Base-by-base conservation (phyloP, 306 rosid genomes). In the Cucurbita moschata region DNA sequence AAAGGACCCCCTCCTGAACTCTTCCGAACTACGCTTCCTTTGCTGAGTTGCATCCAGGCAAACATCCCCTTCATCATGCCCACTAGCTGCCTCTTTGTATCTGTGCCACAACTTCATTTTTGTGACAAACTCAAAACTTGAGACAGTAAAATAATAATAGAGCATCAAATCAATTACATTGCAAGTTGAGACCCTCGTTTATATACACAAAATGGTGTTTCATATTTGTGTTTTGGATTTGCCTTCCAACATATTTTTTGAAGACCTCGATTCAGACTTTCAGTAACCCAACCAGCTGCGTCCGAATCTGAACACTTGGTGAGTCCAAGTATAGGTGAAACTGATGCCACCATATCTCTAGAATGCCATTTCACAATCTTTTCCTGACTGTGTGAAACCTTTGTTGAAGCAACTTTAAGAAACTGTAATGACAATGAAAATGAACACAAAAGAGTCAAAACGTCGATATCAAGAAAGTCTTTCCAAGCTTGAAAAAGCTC, bases 21-120 rank as follows among this genome's bases (percentile, higher is more conserved):
- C 96, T 69, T 81, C 86, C 5, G 96, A 83, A 23, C 97, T 86
- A 77, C 81, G 79, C 85, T 77, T 94, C 76, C 69, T 75, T 78
- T 79, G 87, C 13, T 91, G 82, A 77, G 97, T 87, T 72, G 84
- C 92, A 42, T 88, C 89, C 85, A 94, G 86, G 83, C 99, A 94
- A 72, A 80, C 71, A 23, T 75, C 84, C 47, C 94, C 92, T 77
- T 72, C 81, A 77, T 85, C 86, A 6, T 77, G 79, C 73, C 77
- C 76, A 74, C 76, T 85, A 60, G 40, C 74, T 52, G 63, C 84
- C 77, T 74, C 78, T 14, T 82, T 82, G 23, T 85, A 88, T 65
- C 97, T 95, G 60, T n/a, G 70, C 37, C 52, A 69, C 75, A 16
- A 37, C 3, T 58, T 72, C 83, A 42, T 66, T 52, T 59, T 70